These are phyloP conservation scores for Globisporangium spiculum DNA, from an alignment of 352 stramenopile species.

Conservation along the genomic window DNA sequence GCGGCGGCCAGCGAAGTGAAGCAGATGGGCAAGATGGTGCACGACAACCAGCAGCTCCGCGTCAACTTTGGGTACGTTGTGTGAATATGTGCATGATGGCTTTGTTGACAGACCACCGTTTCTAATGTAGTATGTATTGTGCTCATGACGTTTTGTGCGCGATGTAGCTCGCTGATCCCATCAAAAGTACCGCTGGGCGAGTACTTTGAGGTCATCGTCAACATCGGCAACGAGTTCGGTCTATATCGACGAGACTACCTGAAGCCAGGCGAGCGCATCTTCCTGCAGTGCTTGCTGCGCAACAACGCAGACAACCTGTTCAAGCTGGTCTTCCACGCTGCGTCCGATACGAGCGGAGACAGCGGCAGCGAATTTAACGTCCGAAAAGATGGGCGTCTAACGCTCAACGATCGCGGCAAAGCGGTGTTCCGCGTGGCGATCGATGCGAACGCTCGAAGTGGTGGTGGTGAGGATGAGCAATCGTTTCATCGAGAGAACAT, in stretches of 20 bases:
- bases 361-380: slow-evolving; percentile 11
- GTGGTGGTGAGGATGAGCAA: no score
- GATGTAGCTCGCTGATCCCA: slow-evolving; percentile 51
- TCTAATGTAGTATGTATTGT: not conserved
- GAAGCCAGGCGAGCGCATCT: slow-evolving; percentile 34
- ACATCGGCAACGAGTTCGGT: slow-evolving; percentile 82
- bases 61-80: slow-evolving; percentile 70
- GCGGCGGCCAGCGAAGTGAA: slow-evolving; percentile 47
- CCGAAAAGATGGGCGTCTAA: slow-evolving; percentile 31
- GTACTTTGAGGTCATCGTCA: slow-evolving; percentile 65
- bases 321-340: slow-evolving; percentile 26
- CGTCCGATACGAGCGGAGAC: slow-evolving; percentile 8
- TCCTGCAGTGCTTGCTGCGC: slow-evolving; percentile 47
- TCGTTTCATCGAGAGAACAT: slow-evolving; percentile 17
- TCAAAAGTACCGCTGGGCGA: slow-evolving; percentile 43
- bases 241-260: slow-evolving; percentile 67
- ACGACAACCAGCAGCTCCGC: slow-evolving; percentile 72
- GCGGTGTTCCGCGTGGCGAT: slow-evolving; percentile 48
- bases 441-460: not conserved
- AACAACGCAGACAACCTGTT: slow-evolving; percentile 29
- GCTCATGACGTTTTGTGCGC: slow-evolving; percentile 2
- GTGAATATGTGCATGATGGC: not conserved
- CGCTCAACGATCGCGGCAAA: slow-evolving; percentile 63
- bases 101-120: slow-evolving; percentile 1
- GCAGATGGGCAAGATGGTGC: slow-evolving; percentile 73